Percentiles rank a stretch among this genome's conserved stretches.
Evolutionary conservation across 2,329 filamentous ascomycete species (phyloP).

Genomic region (Botrytis paeoniae): DNA sequence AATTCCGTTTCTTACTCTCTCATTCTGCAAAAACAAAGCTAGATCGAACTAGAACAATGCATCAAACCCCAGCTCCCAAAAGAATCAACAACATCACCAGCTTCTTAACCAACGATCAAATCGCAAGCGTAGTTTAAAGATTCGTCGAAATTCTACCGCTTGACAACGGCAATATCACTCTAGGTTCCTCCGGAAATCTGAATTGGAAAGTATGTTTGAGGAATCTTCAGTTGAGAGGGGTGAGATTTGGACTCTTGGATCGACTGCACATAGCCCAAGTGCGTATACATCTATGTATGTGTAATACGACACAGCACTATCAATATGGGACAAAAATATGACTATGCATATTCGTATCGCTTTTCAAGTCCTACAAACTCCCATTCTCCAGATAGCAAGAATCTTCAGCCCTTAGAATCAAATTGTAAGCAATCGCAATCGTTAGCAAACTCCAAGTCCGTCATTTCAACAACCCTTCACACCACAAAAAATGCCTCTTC

Average conservation of each 20-base stretch:
- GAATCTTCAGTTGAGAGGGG: background rate
- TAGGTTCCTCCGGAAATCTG: background rate
- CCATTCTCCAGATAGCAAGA: too few species aligned
- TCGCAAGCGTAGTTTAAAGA: fast-evolving
- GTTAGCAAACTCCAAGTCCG: too few species aligned
- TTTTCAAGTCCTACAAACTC: too few species aligned
- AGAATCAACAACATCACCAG: background rate
- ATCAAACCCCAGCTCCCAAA: background rate
- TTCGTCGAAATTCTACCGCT: background rate
- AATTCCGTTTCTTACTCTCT: background rate
- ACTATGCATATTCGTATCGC: background rate
- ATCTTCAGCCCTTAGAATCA: too few species aligned
- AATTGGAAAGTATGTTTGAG: background rate
- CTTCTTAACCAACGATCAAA: fast-evolving
- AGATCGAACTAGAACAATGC: background rate
- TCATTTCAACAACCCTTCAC: too few species aligned
- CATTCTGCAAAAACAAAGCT: background rate
- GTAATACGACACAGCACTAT: background rate
- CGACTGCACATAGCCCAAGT: background rate
- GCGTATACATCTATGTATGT: background rate
- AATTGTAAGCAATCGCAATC: too few species aligned
- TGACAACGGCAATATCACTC: background rate
- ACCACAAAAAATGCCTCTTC: background rate
- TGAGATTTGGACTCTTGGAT: background rate
- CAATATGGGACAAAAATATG: background rate